Base-by-base conservation (phyloP, 1,284 basidiomycete species). In the Pseudozyma thailandica region DNA sequence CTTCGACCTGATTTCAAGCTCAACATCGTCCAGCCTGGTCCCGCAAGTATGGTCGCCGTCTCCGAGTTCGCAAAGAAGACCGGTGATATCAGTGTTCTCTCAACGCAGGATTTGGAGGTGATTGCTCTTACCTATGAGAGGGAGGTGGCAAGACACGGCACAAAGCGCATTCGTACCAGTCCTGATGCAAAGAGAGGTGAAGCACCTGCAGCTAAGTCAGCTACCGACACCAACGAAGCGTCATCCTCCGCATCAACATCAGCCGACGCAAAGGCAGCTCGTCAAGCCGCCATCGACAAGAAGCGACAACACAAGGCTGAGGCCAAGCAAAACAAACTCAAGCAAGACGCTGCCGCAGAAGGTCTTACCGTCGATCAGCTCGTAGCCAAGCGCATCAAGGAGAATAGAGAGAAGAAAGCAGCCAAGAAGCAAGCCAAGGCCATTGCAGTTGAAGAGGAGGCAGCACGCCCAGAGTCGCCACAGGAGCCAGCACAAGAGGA, bases 21-120 rank as follows among this genome's bases (percentile, higher is more conserved):
- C 21, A 63, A 76, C 25, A 56, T 82, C 15, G 65, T 74, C 10
- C 78, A 81, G 43, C 73, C 80, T 6, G 66, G 72, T 10, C 63
- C 80, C 6, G 73, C 79, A 35, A 78, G 78, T 26, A 60, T 80
- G 64, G 50, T 60, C 31, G 39, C 75, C 92, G 96, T 95, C 9
- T 91, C 92, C 49, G 90, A 91, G 66, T 92, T 91, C 84, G 92
- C 96, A 4, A 94, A 93, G 86, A 92, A 93, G 86, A 97, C 95
- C 0, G 96, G 96, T 84, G 96, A 98, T 84, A 95, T 93, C 81
- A 87, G 92, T 31, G 95, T 95, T 43, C 87, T 99, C 28, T 97
- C 94, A 9, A 88, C 90, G 78, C 88, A 94, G 16, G 96, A 99
- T 89, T 84, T 98, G 57, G 90, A 91, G 71, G 90, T 98, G 37